Percentiles rank a stretch among this genome's conserved stretches.
phyloP scores from a whole-genome alignment of 129 eudicot species.

The Lactuca sativa region DNA sequence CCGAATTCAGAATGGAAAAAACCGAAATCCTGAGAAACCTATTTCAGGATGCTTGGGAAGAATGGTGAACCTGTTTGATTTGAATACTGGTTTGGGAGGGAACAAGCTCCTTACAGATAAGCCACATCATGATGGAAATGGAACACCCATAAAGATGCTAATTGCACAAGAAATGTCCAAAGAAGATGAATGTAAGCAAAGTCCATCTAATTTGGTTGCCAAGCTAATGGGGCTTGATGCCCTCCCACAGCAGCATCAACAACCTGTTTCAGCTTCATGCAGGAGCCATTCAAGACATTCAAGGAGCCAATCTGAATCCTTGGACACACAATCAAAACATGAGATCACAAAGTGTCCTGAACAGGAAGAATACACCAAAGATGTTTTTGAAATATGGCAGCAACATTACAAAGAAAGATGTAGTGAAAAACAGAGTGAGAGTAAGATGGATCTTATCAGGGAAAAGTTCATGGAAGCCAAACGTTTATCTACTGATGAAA shows the following conservation, averaged over 20 bases:
- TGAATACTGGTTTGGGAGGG: slow-evolving; percentile 47
- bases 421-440: slow-evolving; percentile 41
- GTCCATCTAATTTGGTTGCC: slow-evolving; percentile 80
- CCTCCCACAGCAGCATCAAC: slow-evolving; percentile 50
- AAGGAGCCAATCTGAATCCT: slow-evolving; percentile 49
- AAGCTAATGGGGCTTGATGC: slow-evolving; percentile 92
- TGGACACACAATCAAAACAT: slow-evolving; percentile 23
- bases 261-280: slow-evolving; percentile 42
- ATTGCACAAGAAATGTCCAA: slow-evolving; percentile 92
- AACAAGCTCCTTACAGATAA: slow-evolving; percentile 68
- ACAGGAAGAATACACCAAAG: slow-evolving; percentile 52
- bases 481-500: slow-evolving; percentile 75
- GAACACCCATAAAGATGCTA: slow-evolving; percentile 85
- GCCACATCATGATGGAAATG: slow-evolving; percentile 61
- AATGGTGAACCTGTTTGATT: slow-evolving; percentile 78
- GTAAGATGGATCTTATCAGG: slow-evolving; percentile 74
- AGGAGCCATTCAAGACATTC: slow-evolving; percentile 49
- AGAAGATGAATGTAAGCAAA: slow-evolving; percentile 62
- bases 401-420: slow-evolving; percentile 52
- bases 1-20: slow-evolving; percentile 47
- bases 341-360: slow-evolving; percentile 42
- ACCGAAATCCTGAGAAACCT: slow-evolving; percentile 47
- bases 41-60: slow-evolving; percentile 80
- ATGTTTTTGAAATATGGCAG: slow-evolving; percentile 67
- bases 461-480: slow-evolving; percentile 89